phyloP scores from a whole-genome alignment of 345 rosid species.

The Eucalyptus pauciflora region DNA sequence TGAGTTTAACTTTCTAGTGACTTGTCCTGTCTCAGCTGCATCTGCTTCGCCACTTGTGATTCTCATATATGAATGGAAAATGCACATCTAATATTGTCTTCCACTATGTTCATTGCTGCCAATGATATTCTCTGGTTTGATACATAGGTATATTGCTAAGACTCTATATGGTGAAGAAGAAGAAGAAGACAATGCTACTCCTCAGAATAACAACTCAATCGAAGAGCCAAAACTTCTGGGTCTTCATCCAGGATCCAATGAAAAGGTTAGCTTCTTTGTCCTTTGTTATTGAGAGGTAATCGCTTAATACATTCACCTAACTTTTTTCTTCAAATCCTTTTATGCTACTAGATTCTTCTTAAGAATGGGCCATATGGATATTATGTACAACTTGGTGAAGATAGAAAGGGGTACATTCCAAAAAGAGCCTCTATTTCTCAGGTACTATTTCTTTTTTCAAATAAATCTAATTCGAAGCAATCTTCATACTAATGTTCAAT shows the following conservation, averaged over 20 bases:
- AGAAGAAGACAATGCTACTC: slow-evolving; percentile 39
- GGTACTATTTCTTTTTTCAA: slow-evolving; percentile 17
- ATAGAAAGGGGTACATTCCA: slow-evolving; percentile 59
- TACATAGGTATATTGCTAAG: slow-evolving; percentile 78
- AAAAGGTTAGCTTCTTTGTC: slow-evolving; percentile 52
- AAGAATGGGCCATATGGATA: slow-evolving; percentile 92
- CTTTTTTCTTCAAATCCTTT: neutral
- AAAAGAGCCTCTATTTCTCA: slow-evolving; percentile 72
- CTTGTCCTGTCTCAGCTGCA: neutral
- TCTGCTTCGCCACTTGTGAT: neutral
- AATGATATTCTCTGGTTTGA: neutral
- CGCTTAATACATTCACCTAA: neutral
- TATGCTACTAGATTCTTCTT: slow-evolving; percentile 45
- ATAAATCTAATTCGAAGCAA: neutral
- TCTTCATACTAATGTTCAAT: neutral
- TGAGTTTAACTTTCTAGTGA: neutral
- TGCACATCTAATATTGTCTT: neutral
- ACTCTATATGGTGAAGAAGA: slow-evolving; percentile 59
- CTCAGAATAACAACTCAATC: slow-evolving; percentile 21
- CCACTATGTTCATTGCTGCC: neutral
- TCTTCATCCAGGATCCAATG: slow-evolving; percentile 62
- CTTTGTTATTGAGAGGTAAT: neutral
- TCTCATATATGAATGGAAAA: neutral
- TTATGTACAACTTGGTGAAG: slow-evolving; percentile 94
- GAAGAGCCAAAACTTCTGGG: slow-evolving; percentile 90